Conservation (phyloP, 345 rosid species). For the Brassica carinata region DNA sequence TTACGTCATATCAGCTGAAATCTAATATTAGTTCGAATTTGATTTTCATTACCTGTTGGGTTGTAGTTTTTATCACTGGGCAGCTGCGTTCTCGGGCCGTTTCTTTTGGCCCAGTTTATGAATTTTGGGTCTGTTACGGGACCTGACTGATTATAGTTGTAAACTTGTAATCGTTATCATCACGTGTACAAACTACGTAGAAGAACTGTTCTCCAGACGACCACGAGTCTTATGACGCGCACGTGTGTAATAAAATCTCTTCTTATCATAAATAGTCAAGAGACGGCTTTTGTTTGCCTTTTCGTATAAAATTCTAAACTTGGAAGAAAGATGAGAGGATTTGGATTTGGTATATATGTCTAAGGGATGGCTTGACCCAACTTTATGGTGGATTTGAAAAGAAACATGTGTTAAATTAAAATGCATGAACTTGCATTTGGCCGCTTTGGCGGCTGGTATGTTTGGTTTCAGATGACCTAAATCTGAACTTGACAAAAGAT, state of each 20-base stretch:
- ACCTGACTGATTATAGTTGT: background rate
- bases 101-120: background rate
- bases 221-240: conserved; percentile 1
- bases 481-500: conserved; percentile 3
- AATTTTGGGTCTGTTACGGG: background rate
- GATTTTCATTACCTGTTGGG: background rate
- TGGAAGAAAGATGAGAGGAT: background rate
- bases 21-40: background rate
- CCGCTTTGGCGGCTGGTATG: conserved; percentile 35
- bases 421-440: conserved; percentile 34
- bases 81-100: background rate
- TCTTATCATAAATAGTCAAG: conserved; percentile 36
- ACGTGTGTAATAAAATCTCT: conserved; percentile 24
- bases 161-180: background rate
- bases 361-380: conserved; percentile 27
- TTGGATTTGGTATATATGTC: conserved; percentile 21
- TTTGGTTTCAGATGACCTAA: conserved; percentile 20
- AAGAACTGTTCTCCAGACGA: background rate
- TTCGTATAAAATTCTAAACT: background rate
- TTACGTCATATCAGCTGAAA: background rate
- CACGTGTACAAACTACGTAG: conserved; percentile 13
- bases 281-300: conserved; percentile 19
- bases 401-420: conserved; percentile 18
- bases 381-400: background rate
- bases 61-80: background rate